Evolutionary conservation across 768 basidiomycete species (phyloP).

Genomic region (Suillus luteus): DNA sequence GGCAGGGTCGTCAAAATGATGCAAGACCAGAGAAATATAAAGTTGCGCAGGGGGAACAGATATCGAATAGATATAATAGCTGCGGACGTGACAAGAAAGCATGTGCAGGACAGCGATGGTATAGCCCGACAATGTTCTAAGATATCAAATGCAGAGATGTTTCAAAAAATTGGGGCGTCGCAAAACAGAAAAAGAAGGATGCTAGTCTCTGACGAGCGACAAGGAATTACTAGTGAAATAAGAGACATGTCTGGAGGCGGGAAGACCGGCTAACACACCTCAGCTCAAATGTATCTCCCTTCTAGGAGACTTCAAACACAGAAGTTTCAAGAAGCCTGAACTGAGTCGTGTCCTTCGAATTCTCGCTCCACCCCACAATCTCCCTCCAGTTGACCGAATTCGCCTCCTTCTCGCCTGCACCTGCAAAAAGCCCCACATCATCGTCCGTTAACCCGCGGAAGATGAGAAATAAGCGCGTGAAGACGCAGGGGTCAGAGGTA

Average conservation of each 20-base stretch:
- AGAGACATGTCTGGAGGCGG: conserved; percentile 12
- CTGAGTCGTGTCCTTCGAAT: conserved; percentile 69
- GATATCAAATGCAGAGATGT: conserved; percentile 23
- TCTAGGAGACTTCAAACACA: conserved; percentile 67
- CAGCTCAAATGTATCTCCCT: conserved; percentile 2
- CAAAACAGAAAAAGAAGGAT: conserved; percentile 6
- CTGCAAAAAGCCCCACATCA: conserved; percentile 71
- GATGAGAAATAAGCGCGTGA: conserved; percentile 84
- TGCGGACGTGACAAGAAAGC: conserved; percentile 20
- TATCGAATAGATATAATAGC: conserved; percentile 16
- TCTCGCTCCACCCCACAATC: conserved; percentile 78
- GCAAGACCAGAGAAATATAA: conserved; percentile 7
- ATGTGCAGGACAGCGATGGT: conserved; percentile 23
- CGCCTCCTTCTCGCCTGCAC: conserved; percentile 85
- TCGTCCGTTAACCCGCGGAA: conserved; percentile 83
- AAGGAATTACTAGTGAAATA: conserved; percentile 4
- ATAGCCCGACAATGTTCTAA: conserved; percentile 27
- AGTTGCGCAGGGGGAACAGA: conserved; percentile 13
- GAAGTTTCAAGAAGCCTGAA: conserved; percentile 83
- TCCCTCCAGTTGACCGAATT: conserved; percentile 81
- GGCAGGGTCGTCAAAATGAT: conserved; percentile 8
- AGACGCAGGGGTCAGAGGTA: conserved; percentile 77
- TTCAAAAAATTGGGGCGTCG: conserved; percentile 9
- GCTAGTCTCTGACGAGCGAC: not conserved
- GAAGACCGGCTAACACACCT: conserved; percentile 21